Evolutionary conservation across 1,139 yeast genomes (phyloP).

Genomic region (Yamadazyma siamensis): DNA sequence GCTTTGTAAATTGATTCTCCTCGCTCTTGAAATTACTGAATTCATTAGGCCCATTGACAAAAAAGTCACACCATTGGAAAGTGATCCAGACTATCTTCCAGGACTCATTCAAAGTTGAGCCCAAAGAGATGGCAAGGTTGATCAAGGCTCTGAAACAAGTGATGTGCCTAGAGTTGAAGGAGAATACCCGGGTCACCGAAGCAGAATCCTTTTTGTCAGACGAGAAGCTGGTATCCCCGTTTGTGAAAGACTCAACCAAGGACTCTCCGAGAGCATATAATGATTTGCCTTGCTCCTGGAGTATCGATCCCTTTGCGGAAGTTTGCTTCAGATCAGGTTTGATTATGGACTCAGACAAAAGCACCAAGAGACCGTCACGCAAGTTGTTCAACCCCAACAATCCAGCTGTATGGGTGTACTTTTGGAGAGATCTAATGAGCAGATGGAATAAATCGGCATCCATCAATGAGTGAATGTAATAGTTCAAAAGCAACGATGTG

Average conservation of each 20-base stretch:
- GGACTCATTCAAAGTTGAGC: slow-evolving; percentile 60
- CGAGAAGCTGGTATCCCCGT: slow-evolving; percentile 3
- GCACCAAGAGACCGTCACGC: slow-evolving; percentile 57
- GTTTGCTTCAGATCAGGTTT: slow-evolving; percentile 3
- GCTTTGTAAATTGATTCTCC: slow-evolving; percentile 21
- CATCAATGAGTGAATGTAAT: slow-evolving; percentile 59
- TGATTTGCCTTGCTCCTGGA: slow-evolving; percentile 29
- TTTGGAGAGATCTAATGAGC: slow-evolving; percentile 70
- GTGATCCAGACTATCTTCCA: slow-evolving; percentile 72
- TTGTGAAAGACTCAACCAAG: slow-evolving; percentile 49
- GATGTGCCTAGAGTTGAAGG: slow-evolving; percentile 60
- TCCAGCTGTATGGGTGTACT: slow-evolving; percentile 79
- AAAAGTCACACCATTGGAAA: slow-evolving; percentile 72
- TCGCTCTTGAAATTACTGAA: slow-evolving; percentile 20
- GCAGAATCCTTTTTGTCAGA: slow-evolving; percentile 2
- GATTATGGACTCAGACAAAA: slow-evolving; percentile 53
- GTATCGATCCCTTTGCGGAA: slow-evolving; percentile 7
- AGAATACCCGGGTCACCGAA: slow-evolving; percentile 15
- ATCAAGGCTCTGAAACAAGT: slow-evolving; percentile 76
- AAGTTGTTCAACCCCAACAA: slow-evolving; percentile 53
- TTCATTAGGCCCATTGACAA: slow-evolving; percentile 59
- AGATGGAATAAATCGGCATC: slow-evolving; percentile 66
- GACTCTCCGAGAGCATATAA: slow-evolving; percentile 58
- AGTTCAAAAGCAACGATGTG: slow-evolving; percentile 44
- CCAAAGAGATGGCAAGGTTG: slow-evolving; percentile 75